Conservation (phyloP, 2,329 filamentous ascomycete species). For the Fusarium lyarnte region DNA sequence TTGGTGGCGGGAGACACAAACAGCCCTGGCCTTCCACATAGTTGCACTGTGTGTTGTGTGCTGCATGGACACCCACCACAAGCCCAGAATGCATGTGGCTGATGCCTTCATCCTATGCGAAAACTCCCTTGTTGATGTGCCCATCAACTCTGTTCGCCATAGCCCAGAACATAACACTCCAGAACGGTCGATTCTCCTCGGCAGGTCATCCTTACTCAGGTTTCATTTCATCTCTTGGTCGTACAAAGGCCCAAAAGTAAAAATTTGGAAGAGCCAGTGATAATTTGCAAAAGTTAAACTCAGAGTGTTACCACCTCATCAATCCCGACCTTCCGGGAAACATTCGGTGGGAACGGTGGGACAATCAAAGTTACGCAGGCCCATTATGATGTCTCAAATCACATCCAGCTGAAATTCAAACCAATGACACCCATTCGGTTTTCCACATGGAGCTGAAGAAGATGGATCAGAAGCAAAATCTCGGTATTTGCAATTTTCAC, state of each 20-base stretch:
- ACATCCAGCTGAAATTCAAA: background rate
- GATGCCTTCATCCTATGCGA: constrained; percentile 5
- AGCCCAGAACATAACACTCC: background rate
- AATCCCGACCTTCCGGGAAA: background rate
- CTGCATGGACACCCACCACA: constrained; percentile 4
- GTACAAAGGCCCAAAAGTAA: background rate
- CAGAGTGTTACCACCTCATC: background rate
- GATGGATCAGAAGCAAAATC: background rate
- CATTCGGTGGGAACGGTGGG: constrained; percentile 1
- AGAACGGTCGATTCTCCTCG: background rate
- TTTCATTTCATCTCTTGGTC: background rate
- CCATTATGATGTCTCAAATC: background rate
- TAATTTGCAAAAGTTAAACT: constrained; percentile 2
- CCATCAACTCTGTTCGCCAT: background rate
- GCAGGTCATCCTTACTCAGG: background rate
- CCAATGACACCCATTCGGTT: background rate
- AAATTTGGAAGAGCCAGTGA: background rate
- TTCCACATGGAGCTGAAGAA: background rate
- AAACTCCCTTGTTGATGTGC: background rate
- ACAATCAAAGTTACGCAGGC: background rate
- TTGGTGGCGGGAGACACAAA: constrained; percentile 9
- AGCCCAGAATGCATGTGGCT: constrained; percentile 9
- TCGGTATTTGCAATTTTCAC: background rate
- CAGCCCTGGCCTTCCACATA: background rate
- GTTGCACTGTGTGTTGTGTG: background rate